Percentiles rank a stretch among this genome's conserved stretches.
These are phyloP conservation scores for Aureobasidium sp. DNA, from an alignment of 2,329 filamentous ascomycete genomes.

Conservation along the genomic window DNA sequence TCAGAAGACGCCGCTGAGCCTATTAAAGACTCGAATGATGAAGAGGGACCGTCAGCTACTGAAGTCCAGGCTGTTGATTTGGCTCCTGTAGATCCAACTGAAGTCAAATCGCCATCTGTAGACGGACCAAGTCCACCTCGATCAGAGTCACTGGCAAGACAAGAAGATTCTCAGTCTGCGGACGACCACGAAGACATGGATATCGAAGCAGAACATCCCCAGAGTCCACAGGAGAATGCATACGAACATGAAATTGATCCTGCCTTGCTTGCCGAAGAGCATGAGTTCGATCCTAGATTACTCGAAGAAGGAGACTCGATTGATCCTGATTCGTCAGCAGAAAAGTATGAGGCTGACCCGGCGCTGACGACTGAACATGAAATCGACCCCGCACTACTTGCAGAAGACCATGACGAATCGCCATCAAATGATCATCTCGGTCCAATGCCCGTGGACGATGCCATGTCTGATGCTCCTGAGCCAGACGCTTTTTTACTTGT, in stretches of 20 bases:
- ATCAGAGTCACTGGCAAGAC: background rate
- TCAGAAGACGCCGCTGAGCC: too few relatives aligned
- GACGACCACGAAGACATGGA: background rate
- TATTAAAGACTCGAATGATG: too few relatives aligned
- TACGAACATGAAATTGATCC: background rate
- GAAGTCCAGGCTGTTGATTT: background rate
- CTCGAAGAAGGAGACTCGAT: background rate
- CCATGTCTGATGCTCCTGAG: background rate
- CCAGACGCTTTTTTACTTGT: background rate
- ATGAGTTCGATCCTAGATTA: background rate
- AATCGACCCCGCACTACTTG: conserved; percentile 5
- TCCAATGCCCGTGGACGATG: background rate
- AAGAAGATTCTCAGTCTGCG: background rate
- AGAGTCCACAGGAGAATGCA: too few relatives aligned
- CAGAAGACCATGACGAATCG: background rate
- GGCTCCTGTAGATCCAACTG: background rate
- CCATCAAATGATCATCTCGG: background rate
- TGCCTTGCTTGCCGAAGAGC: background rate
- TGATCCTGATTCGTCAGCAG: background rate
- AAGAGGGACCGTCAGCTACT: background rate
- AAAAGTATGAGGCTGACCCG: background rate
- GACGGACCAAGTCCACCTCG: background rate
- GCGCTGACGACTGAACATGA: background rate
- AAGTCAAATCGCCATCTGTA: background rate
- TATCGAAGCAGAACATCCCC: background rate